Percentiles rank a stretch among this genome's conserved stretches.
phyloP scores from a whole-genome alignment of 2,329 filamentous ascomycete genomes.

The Paracorniculantispora psalliotae region DNA sequence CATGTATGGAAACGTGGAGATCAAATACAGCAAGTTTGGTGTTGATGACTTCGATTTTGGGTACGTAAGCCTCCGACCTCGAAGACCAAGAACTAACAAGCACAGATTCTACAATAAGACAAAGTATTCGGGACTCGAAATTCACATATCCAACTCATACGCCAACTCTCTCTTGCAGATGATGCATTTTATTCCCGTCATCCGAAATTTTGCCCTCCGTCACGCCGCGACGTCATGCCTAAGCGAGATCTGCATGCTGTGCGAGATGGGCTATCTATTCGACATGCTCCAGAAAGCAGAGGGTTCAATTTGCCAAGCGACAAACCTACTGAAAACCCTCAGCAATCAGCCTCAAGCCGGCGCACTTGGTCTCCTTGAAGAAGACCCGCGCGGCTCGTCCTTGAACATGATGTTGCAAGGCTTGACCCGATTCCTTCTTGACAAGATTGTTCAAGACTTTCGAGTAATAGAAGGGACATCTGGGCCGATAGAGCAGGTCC shows the following conservation, averaged over 20 bases:
- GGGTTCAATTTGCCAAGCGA: conserved; percentile 91
- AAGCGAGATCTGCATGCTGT: conserved; percentile 78
- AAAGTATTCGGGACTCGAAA: conserved; percentile 84
- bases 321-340: conserved; percentile 87
- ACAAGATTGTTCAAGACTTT: conserved; percentile 74
- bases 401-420: conserved; percentile 80
- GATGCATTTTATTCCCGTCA: conserved; percentile 80
- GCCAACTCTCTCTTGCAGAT: conserved; percentile 89
- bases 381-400: conserved; percentile 67
- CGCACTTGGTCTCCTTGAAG: conserved; percentile 77
- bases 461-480: conserved; percentile 59
- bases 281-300: conserved; percentile 98
- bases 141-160: conserved; percentile 94
- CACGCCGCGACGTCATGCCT: conserved; percentile 84
- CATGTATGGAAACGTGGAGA: conserved; percentile 91
- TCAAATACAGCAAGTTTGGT: conserved; percentile 98
- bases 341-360: conserved; percentile 75
- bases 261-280: conserved; percentile 90
- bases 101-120: conserved; percentile 90
- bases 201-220: conserved; percentile 82
- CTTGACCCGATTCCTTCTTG: conserved; percentile 78
- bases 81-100: conserved; percentile 17
- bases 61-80: conserved; percentile 40
- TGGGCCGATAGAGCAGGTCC: conserved; percentile 63
- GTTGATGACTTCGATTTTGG: conserved; percentile 99